Evolutionary conservation across 1,284 basidiomycete genomes (phyloP).

Genomic region (Wallemia mellicola): DNA sequence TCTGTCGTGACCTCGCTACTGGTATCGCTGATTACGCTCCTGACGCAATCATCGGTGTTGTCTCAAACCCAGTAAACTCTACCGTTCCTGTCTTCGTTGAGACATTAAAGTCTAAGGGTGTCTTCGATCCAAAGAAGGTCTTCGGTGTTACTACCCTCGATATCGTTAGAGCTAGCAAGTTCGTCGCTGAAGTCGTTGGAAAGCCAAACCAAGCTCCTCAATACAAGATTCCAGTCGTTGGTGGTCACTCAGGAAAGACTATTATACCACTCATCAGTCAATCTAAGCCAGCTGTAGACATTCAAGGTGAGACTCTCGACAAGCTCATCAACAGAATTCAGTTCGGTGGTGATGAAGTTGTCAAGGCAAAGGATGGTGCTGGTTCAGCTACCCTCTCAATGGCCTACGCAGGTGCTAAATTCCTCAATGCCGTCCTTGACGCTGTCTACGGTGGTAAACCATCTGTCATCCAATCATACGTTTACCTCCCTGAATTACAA

Average conservation of each 20-base stretch:
- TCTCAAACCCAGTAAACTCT: constrained; percentile 79
- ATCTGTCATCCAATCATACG: constrained; percentile 54
- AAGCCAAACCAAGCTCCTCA: constrained; percentile 29
- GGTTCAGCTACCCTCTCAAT: constrained; percentile 72
- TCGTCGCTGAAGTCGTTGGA: constrained; percentile 46
- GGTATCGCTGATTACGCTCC: constrained; percentile 63
- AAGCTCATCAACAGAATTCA: constrained; percentile 59
- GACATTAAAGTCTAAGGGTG: constrained; percentile 72
- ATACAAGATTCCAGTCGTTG: constrained; percentile 45
- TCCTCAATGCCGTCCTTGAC: constrained; percentile 48
- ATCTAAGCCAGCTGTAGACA: constrained; percentile 24
- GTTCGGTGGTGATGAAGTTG: constrained; percentile 74
- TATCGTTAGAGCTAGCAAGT: constrained; percentile 78
- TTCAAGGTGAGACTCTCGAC: constrained; percentile 33
- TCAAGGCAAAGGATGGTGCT: constrained; percentile 63
- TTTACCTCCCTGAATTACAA: constrained; percentile 31
- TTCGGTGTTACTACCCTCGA: constrained; percentile 86
- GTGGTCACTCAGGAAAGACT: constrained; percentile 85
- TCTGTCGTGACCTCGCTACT: constrained; percentile 80
- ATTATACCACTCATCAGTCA: constrained; percentile 89
- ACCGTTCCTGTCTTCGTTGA: constrained; percentile 92
- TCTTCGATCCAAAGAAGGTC: constrained; percentile 44
- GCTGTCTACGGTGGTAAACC: constrained; percentile 64
- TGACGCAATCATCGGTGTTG: constrained; percentile 72
- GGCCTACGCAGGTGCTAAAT: constrained; percentile 55